Percentiles rank a stretch among this genome's conserved stretches.
These are phyloP conservation scores for Colletotrichum australisinense DNA, from an alignment of 2,329 filamentous ascomycete genomes.

Conservation along the genomic window DNA sequence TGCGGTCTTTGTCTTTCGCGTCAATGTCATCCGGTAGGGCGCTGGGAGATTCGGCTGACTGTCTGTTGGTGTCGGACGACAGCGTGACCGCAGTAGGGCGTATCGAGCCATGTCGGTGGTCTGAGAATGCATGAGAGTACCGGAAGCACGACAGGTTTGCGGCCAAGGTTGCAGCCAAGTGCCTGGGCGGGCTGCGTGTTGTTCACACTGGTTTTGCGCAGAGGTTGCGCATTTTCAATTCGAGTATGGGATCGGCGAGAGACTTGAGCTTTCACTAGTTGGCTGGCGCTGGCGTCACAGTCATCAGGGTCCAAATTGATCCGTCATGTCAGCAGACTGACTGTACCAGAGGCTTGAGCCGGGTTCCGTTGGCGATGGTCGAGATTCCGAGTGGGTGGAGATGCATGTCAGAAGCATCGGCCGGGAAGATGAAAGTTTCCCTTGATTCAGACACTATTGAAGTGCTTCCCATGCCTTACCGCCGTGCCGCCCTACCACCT, in stretches of 20 bases:
- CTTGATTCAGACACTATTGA: neutral
- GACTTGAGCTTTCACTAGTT: neutral
- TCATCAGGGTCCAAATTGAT: neutral
- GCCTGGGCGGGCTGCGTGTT: conserved; percentile 7
- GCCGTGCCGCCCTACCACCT: too few relatives aligned
- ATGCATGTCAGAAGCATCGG: neutral
- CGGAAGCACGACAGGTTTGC: neutral
- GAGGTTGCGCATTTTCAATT: neutral
- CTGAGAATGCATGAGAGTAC: neutral
- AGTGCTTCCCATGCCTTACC: neutral
- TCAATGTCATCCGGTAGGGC: neutral
- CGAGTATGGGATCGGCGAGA: neutral
- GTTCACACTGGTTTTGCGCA: neutral
- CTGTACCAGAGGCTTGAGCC: neutral
- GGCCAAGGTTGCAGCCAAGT: conserved; percentile 15
- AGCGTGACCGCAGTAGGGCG: neutral
- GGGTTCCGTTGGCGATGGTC: neutral
- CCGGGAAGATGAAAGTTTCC: conserved; percentile 5
- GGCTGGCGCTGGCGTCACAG: conserved; percentile 15
- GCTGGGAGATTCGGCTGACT: neutral
- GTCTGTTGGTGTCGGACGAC: neutral
- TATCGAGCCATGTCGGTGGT: neutral
- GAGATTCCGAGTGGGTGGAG: neutral
- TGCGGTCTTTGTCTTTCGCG: neutral
- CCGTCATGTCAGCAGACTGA: neutral